Base-by-base conservation (phyloP, 768 basidiomycete species). In the Tulasnella calospora region DNA sequence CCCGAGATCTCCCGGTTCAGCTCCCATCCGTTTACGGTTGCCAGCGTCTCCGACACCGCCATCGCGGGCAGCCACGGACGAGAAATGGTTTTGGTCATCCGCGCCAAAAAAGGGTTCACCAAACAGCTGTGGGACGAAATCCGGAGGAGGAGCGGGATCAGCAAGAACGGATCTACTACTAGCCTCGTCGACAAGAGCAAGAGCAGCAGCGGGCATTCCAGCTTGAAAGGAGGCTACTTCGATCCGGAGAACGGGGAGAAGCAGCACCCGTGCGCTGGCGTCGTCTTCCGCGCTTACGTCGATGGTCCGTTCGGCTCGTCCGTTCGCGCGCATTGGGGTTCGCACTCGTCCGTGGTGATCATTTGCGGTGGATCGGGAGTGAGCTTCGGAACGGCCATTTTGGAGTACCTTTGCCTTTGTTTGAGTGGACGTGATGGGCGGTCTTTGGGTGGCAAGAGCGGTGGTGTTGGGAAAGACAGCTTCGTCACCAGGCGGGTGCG, bases 361-460 rank as follows among this genome's bases (percentile, higher is more conserved):
- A 86, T 94, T 71, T 87, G 88, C 0, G 93, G 92, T 19, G 93
- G 93, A 27, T 90, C 90, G 0, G 93, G 93, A 4, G 90, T 92
- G n/a, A 89, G 89, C 79, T 94, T 92, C 82, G 92, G 89, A 6
- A 81, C 91, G 36, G 87, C 90, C 4, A 85, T 94, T 6, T 85
- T 94, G 79, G 89, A 92, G 82, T 90, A 90, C 80, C 80, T 92
- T 35, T 90, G 88, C 80, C 83, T 88, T 77, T 88, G 88, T 79
- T 84, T 93, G 81, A 86, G 89, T 0, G 89, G 88, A 47, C 85
- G 90, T 79, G 86, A 90, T 71, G 88, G 89, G 7, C 83, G 81
- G 78, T 83, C 83, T 78, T 78, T 74, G 17, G 89, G 89, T 19
- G 88, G 88, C 12, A 77, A 74, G 75, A 38, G 71, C 46, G 75